Evolutionary conservation across 768 basidiomycete species (phyloP).

Genomic region (Tulasnella sp.): DNA sequence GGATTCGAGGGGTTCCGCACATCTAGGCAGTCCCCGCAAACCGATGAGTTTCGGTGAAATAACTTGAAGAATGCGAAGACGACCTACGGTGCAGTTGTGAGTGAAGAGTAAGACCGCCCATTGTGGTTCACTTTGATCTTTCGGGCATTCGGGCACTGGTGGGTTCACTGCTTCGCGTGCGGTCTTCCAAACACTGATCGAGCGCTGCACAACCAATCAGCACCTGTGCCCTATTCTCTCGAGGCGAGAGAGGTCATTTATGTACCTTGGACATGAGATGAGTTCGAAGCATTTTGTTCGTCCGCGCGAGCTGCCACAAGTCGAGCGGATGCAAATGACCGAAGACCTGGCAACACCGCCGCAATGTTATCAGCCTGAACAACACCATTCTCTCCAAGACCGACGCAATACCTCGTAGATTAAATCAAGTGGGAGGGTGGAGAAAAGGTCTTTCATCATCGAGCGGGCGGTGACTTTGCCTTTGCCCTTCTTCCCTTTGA

Average conservation of each 20-base stretch:
- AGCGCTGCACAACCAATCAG: neutral
- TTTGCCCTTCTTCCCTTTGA: neutral
- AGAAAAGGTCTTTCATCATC: neutral
- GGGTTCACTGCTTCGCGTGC: neutral
- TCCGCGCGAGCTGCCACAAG: neutral
- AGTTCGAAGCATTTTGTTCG: neutral
- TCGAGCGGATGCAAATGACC: neutral
- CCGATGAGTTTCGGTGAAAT: neutral
- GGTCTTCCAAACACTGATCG: neutral
- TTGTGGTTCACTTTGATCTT: slow-evolving; percentile 8
- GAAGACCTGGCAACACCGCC: neutral
- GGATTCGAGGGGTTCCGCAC: neutral
- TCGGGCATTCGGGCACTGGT: neutral
- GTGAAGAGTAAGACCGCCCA: neutral
- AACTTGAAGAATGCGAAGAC: neutral
- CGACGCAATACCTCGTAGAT: neutral
- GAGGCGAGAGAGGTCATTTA: too few relatives aligned
- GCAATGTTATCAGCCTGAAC: too few relatives aligned
- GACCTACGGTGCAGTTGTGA: neutral
- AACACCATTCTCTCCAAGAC: neutral
- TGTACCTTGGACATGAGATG: slow-evolving; percentile 1
- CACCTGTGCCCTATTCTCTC: neutral
- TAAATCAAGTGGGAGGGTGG: neutral
- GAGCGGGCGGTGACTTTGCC: neutral
- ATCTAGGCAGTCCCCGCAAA: neutral